A percentile compares a stretch with the other conserved stretches of the same genome.
phyloP scores from a whole-genome alignment of 2,329 filamentous ascomycete species.

The Bisporella sp. region DNA sequence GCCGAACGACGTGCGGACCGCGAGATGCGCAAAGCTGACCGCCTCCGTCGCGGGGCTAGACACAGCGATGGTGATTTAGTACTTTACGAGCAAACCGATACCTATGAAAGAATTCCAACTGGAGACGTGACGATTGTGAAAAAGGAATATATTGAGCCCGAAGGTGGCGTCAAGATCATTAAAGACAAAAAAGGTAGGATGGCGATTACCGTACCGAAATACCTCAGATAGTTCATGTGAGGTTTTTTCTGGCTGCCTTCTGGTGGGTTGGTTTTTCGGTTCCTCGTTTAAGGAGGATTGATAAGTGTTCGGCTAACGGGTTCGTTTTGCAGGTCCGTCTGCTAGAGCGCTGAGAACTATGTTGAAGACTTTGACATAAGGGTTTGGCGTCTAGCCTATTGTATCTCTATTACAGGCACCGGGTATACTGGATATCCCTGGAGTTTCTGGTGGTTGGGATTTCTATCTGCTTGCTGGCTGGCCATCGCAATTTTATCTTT shows the following conservation, averaged over 20 bases:
- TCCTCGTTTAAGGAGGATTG: slow-evolving; percentile 11
- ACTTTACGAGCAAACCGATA: slow-evolving; percentile 47
- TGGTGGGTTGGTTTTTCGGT: slow-evolving; percentile 18
- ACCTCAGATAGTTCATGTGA: slow-evolving; percentile 40
- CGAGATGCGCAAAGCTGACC: slow-evolving; percentile 37
- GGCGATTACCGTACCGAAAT: slow-evolving; percentile 71
- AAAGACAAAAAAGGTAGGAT: slow-evolving; percentile 96
- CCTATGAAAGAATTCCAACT: slow-evolving; percentile 30
- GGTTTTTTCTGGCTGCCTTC: slow-evolving; percentile 13
- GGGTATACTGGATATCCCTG: too few species aligned
- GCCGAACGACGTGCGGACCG: slow-evolving; percentile 46
- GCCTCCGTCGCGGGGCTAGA: slow-evolving; percentile 49
- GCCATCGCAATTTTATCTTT: too few species aligned
- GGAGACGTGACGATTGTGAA: slow-evolving; percentile 46
- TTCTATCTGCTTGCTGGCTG: too few species aligned
- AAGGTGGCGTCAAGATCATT: slow-evolving; percentile 62
- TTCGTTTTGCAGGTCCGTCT: slow-evolving; percentile 46
- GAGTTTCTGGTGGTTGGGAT: too few species aligned
- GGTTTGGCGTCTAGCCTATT: neutral
- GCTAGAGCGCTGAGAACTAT: slow-evolving; percentile 60
- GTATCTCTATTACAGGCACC: too few species aligned
- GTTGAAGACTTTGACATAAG: slow-evolving; percentile 61
- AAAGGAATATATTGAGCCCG: slow-evolving; percentile 46
- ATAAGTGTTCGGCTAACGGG: slow-evolving; percentile 14
- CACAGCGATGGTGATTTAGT: slow-evolving; percentile 55